Evolutionary conservation across 139 green algal genomes (phyloP), one percentile per base, ranked within the genome.

Genomic region (Raphidocelis subcapitata): DNA sequence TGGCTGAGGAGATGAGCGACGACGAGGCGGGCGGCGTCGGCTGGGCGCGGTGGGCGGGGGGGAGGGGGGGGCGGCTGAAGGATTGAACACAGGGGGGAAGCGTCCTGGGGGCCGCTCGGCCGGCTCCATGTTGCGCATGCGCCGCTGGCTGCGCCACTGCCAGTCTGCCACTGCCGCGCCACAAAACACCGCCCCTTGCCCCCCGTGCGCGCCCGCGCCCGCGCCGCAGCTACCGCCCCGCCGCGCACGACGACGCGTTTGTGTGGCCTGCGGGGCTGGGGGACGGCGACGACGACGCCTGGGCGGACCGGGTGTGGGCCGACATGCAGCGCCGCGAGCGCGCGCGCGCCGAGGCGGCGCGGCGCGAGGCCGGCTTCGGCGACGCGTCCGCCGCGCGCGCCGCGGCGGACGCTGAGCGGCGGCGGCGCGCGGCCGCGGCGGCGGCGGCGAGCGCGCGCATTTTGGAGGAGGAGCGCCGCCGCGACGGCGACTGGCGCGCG

Each of bases 221-320:
- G 41, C 12, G 8, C 41, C 41, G 41, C 41, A 49, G 41, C 8
- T 49, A 49, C 41, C 41, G 41, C 41, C 41, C 41, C 41, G 41
- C 41, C 8, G 41, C 41, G 41, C 41, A 49, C 41, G 41, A 49
- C 41, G 41, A 49, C 41, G 41, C 41, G 8, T 49, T 49, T 49
- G 8, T 12, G 8, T 49, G 41, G 41, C 41, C 41, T 12, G 8
- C 41, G 41, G 41, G 41, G 41, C 41, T 49, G 41, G 75, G 69
- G 1, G 68, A 79, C 49, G 57, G 83, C 60, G 80, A 77, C 37
- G 81, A 84, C 28, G 81, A 88, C 29, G 77, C 70, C 28, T 88
- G 81, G 65, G 83, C 83, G 5, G 67, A 73, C 21, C 78, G 83
- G 51, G 72, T 88, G 3, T 88, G 83, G 84, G 60, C 79, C 54